Percentiles rank a stretch among this genome's conserved stretches.
Conservation (phyloP, 2,329 filamentous ascomycete species). For the Trichoderma hamatum region DNA sequence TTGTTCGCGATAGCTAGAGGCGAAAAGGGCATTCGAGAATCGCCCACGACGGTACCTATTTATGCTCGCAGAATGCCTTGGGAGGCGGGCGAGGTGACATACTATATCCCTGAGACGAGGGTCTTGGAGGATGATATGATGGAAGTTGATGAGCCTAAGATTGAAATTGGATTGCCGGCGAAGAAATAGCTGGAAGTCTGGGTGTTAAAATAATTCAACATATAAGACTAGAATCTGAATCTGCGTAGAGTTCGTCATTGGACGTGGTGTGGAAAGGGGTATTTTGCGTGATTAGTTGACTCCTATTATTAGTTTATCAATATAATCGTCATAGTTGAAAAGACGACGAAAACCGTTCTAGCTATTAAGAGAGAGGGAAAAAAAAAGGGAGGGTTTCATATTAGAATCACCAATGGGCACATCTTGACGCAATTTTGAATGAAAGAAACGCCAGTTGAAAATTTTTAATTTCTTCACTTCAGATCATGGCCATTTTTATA, state of each 20-base stretch:
- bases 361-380: background rate
- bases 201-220: no score
- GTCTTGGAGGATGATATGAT: background rate
- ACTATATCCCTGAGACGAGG: constrained; percentile 5
- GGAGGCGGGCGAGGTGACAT: constrained; percentile 7
- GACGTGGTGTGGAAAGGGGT: background rate
- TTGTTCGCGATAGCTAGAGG: background rate
- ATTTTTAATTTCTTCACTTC: constrained; percentile 41
- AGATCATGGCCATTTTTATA: constrained; percentile 45
- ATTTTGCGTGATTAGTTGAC: no score
- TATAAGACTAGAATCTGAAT: background rate
- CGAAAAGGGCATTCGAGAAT: background rate
- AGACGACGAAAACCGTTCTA: background rate
- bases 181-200: background rate
- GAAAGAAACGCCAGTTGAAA: constrained; percentile 30
- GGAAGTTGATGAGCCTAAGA: constrained; percentile 1
- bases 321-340: background rate
- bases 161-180: background rate
- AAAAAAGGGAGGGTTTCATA: background rate
- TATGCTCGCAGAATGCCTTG: background rate
- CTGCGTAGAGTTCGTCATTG: background rate
- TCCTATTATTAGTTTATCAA: background rate
- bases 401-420: constrained; percentile 2
- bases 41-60: background rate
- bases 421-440: constrained; percentile 13